Evolutionary conservation across 2,329 filamentous ascomycete genomes (phyloP).

Genomic region (Alternaria consortialis): DNA sequence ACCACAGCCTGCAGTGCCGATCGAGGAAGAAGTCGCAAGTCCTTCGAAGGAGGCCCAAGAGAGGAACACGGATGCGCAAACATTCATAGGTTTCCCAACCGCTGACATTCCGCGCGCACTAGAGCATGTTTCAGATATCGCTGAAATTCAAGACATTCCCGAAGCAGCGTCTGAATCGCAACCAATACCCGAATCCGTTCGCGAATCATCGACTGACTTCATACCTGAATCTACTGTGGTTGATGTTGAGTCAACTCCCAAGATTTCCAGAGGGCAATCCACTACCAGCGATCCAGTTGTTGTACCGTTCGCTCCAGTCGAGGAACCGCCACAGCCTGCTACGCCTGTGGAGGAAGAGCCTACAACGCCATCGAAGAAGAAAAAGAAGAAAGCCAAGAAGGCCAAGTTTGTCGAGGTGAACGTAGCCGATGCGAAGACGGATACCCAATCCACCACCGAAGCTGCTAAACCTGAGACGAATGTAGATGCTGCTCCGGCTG

Average conservation of each 20-base stretch:
- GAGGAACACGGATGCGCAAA: constrained; percentile 12
- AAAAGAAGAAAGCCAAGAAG: constrained; percentile 51
- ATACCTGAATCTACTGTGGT: neutral
- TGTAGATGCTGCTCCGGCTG: neutral
- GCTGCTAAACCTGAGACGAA: neutral
- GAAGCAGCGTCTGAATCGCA: neutral
- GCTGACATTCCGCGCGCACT: constrained; percentile 4
- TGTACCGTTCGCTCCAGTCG: neutral
- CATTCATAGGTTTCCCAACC: neutral
- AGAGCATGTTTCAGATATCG: neutral
- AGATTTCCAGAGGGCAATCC: neutral
- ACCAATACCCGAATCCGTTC: neutral
- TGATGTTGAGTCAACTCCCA: neutral
- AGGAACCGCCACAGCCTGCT: constrained; percentile 11
- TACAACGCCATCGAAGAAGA: constrained; percentile 51
- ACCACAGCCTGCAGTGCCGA: neutral
- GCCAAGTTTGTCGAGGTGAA: constrained; percentile 13
- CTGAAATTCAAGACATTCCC: neutral
- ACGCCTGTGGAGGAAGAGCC: constrained; percentile 18
- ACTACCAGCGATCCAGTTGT: neutral
- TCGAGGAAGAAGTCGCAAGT: constrained; percentile 7
- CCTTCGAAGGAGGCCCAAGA: constrained; percentile 55
- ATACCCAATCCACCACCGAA: neutral
- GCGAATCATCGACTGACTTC: neutral
- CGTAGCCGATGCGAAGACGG: neutral